Base-by-base conservation (phyloP, 805 yeast species). In the Yarrowia yakushimensis region DNA sequence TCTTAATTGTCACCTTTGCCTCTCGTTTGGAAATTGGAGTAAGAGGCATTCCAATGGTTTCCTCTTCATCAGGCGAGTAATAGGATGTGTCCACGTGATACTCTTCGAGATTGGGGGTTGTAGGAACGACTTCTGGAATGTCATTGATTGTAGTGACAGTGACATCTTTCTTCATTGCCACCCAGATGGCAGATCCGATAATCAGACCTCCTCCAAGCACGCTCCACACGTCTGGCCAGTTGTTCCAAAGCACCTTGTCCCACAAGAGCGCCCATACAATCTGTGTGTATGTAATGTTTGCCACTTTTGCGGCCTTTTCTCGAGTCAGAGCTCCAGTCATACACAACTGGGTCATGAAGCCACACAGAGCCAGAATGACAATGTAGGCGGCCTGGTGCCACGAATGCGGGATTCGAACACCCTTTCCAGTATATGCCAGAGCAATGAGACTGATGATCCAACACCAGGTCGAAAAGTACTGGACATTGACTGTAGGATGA, bases 271-370 rank as follows among this genome's bases (percentile, higher is more conserved):
- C 93, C 74, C 86, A 90, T 1, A 91, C 75, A 79, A 91, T 80
- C 69, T 86, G 89, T 1, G 91, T 80, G 71, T 92, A 92, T 1
- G 82, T 76, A 83, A 90, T 85, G 65, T 88, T 79, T 12, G 92
- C 79, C 0, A 91, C 89, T 63, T 88, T 80, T 4, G 90, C 84
- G 0, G 97, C 96, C 64, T 79, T 80, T 66, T 88, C 96, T 62
- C 89, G 78, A 71, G 90, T 96, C 57, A 91, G 81, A 0, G 97
- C 97, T 9, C 89, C 84, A 0, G 97, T 88, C 52, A 88, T 73
- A 36, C 86, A 75, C 69, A 85, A 85, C 72, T 92, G 97, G 85
- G 87, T 87, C 64, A 85, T 74, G 73, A 91, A 92, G 0, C 97
- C 97, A 60, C 88, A 80, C 1, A 86, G 65, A 2, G 97, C 96